Evolutionary conservation across 345 rosid species (phyloP).

Genomic region (Euphorbia tirucalli): DNA sequence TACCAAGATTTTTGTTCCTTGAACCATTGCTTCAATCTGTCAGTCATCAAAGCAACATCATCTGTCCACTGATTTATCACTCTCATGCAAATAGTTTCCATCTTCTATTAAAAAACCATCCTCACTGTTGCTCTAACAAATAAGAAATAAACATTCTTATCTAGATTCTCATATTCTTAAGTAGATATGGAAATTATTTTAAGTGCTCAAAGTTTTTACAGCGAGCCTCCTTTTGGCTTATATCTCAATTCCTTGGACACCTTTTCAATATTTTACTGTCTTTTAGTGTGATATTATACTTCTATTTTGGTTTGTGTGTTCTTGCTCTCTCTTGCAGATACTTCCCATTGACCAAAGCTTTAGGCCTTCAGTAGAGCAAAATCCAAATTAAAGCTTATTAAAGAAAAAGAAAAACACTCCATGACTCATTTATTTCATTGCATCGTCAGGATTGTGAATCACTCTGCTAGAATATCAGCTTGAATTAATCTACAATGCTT

Average conservation of each 20-base stretch:
- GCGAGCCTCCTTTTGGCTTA: background rate
- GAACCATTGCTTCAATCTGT: background rate
- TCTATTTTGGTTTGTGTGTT: background rate
- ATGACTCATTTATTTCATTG: background rate
- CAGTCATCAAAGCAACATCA: background rate
- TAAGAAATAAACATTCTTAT: background rate
- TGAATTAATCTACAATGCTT: background rate
- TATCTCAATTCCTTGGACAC: background rate
- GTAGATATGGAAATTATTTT: background rate
- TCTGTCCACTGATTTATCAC: background rate
- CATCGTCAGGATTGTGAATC: background rate
- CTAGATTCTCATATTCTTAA: background rate
- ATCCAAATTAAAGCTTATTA: background rate
- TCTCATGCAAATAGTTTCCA: background rate
- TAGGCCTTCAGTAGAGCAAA: background rate
- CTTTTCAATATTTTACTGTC: background rate
- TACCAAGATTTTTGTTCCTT: background rate
- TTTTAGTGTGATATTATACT: background rate
- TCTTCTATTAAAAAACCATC: background rate
- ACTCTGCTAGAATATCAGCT: background rate
- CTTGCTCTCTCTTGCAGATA: background rate
- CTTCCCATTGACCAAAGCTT: background rate
- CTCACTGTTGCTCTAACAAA: background rate
- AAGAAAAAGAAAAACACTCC: background rate
- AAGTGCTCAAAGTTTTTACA: constrained; percentile 1